These are phyloP conservation scores for Pedinophyceae sp. DNA, from an alignment of 139 green algal genomes.

Conservation along the genomic window DNA sequence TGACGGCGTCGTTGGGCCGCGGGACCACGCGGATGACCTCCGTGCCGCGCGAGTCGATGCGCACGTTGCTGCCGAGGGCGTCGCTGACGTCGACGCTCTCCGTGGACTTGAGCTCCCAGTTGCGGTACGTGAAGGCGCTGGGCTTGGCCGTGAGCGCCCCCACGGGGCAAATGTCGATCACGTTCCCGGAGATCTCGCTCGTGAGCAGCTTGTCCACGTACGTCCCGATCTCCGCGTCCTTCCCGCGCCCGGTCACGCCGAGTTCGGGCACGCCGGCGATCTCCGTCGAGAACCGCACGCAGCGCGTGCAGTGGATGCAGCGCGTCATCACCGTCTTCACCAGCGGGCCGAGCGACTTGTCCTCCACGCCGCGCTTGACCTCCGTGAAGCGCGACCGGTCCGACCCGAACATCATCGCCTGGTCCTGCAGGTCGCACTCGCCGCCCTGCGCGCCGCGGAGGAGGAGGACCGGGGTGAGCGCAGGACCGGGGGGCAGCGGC, in stretches of 20 bases:
- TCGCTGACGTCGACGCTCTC: constrained; percentile 88
- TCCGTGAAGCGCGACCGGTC: constrained; percentile 83
- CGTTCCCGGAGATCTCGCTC: constrained; percentile 88
- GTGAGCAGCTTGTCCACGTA: constrained; percentile 86
- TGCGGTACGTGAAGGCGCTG: constrained; percentile 85
- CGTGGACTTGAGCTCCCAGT: constrained; percentile 90
- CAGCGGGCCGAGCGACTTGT: constrained; percentile 93
- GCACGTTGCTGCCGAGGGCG: constrained; percentile 74
- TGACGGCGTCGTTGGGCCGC: constrained; percentile 85
- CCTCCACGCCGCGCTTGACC: constrained; percentile 73
- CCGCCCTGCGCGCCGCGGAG: no score
- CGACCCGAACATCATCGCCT: constrained; percentile 85
- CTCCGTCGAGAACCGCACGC: constrained; percentile 88
- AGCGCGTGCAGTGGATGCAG: constrained; percentile 90
- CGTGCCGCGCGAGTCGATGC: constrained; percentile 59
- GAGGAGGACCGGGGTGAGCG: no score
- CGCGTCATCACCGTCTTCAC: constrained; percentile 98
- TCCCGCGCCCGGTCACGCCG: constrained; percentile 78
- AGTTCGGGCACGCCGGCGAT: constrained; percentile 88
- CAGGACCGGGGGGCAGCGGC: no score
- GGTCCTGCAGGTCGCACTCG: constrained; percentile 96
- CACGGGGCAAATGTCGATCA: constrained; percentile 97
- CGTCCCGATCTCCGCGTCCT: constrained; percentile 82
- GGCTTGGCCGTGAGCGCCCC: constrained; percentile 94
- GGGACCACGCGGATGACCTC: constrained; percentile 91